phyloP scores from a whole-genome alignment of 139 green algal species.

The Chlamydomonas schloesseri region DNA sequence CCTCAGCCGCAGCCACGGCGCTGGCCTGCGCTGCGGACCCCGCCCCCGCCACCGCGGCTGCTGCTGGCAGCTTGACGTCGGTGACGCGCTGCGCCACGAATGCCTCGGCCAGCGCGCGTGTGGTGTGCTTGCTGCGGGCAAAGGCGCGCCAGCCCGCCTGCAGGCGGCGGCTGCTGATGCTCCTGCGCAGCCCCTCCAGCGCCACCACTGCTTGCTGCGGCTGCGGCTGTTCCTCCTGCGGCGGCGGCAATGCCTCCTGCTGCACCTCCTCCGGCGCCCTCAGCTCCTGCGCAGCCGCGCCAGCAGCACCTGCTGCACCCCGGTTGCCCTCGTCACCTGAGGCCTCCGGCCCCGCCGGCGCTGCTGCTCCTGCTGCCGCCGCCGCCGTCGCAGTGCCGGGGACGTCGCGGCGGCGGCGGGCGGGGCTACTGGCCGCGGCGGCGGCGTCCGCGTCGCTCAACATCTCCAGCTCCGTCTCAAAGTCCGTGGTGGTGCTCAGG shows the following conservation, averaged over 20 bases:
- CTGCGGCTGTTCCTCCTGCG: not conserved
- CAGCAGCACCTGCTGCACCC: no score
- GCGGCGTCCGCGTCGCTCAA: no score
- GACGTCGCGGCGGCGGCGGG: no score
- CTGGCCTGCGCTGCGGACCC: not conserved
- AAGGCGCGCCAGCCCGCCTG: constrained; percentile 69
- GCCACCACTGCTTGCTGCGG: not conserved
- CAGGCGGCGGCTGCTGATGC: constrained; percentile 55
- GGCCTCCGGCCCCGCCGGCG: no score
- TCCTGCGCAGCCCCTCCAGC: constrained; percentile 55
- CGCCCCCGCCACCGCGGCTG: not conserved
- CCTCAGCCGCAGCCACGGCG: not conserved
- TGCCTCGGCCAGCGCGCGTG: constrained; percentile 51
- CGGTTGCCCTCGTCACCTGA: no score
- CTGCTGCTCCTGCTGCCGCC: no score
- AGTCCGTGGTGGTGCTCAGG: no score
- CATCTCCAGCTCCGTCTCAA: no score
- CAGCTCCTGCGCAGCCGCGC: no score
- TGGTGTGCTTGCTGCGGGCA: constrained; percentile 54
- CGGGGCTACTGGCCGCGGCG: not conserved
- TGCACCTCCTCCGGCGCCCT: not conserved
- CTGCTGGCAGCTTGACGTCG: not conserved
- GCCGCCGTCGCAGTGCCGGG: no score
- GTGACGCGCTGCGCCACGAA: constrained; percentile 58
- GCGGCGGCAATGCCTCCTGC: not conserved